Conservation (phyloP, 1,139 yeast species). For the Yamadazyma buinensis region DNA sequence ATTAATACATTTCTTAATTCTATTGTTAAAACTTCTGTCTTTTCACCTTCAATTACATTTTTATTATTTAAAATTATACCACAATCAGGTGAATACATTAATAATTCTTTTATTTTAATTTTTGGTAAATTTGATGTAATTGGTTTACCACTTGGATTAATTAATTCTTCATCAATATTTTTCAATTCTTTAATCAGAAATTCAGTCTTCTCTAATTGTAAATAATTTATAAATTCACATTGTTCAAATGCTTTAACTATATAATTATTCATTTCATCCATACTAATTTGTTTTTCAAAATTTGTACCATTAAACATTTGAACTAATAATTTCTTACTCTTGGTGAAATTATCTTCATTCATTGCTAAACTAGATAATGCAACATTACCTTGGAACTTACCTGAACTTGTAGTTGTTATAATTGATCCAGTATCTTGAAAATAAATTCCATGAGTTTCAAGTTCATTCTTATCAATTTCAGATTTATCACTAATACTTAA, state of each 20-base stretch:
- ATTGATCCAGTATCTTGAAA: conserved; percentile 68
- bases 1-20: conserved; percentile 44
- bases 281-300: conserved; percentile 26
- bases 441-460: conserved; percentile 64
- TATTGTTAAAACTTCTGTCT: conserved; percentile 46
- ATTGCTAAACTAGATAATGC: conserved; percentile 57
- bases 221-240: conserved; percentile 70
- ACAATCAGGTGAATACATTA: conserved; percentile 87
- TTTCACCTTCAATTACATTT: conserved; percentile 47
- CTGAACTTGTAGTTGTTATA: conserved; percentile 60
- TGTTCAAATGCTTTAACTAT: conserved; percentile 36
- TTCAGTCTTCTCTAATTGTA: conserved; percentile 64
- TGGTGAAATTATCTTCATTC: conserved; percentile 39
- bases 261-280: conserved; percentile 37
- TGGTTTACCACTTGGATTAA: conserved; percentile 74
- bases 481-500: conserved; percentile 32
- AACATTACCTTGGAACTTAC: conserved; percentile 65
- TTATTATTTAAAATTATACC: conserved; percentile 48
- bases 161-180: conserved; percentile 67
- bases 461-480: conserved; percentile 40
- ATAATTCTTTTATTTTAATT: conserved; percentile 48
- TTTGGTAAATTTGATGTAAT: conserved; percentile 51
- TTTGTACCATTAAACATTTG: conserved; percentile 41
- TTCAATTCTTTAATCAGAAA: conserved; percentile 49
- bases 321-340: conserved; percentile 32